Evolutionary conservation across 2,329 filamentous ascomycete genomes (phyloP).

Genomic region (Claviceps lovelessii): DNA sequence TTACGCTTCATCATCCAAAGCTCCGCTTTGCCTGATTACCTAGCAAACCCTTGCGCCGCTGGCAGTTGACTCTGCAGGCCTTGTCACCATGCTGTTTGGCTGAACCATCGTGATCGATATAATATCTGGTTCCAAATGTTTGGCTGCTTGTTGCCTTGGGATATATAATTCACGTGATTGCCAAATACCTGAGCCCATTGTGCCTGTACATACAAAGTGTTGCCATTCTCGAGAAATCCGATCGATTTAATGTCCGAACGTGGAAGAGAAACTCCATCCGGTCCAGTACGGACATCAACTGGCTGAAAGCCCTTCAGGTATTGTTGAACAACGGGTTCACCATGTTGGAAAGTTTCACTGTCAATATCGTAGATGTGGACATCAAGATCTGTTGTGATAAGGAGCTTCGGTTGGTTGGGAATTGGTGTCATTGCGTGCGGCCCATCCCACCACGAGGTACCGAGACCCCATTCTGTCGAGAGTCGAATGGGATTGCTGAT

Average conservation of each 20-base stretch:
- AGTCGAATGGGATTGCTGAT: neutral
- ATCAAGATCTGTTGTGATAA: constrained; percentile 2
- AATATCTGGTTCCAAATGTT: neutral
- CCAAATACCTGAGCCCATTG: neutral
- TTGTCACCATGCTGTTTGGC: neutral
- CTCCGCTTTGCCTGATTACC: too few species aligned
- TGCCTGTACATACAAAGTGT: constrained; percentile 1
- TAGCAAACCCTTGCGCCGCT: neutral
- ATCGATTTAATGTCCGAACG: constrained; percentile 1
- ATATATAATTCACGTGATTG: neutral
- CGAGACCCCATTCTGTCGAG: constrained; percentile 1
- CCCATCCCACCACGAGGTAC: constrained; percentile 2
- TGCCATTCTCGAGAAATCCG: neutral
- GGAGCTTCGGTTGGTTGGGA: neutral
- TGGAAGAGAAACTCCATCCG: neutral
- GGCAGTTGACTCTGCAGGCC: neutral
- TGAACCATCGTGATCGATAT: constrained; percentile 2
- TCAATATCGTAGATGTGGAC: neutral
- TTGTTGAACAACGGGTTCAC: neutral
- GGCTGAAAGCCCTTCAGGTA: constrained; percentile 1
- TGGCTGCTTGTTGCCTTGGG: neutral
- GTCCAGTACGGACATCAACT: neutral
- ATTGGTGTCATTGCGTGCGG: neutral
- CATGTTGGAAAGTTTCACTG: neutral
- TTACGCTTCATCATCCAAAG: too few species aligned